Evolutionary conservation across 106 monocot species (phyloP).

Genomic region (Triglochin maritima): DNA sequence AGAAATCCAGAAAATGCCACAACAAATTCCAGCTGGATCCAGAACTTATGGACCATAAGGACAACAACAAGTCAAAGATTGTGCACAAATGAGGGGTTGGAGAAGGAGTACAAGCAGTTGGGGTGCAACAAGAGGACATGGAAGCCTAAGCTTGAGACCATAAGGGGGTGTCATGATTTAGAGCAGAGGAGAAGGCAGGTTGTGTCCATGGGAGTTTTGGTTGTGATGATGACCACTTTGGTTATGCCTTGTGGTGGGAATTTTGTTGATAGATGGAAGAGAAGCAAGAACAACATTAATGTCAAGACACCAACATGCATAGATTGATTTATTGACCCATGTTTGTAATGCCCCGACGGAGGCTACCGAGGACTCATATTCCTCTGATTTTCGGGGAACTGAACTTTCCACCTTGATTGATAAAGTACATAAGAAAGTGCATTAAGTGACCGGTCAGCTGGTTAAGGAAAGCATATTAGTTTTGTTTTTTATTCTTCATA

Average conservation of each 20-base stretch:
- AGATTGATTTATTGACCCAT: too few relatives aligned
- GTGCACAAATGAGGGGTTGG: conserved; percentile 38
- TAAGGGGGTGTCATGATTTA: conserved; percentile 12
- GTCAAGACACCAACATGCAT: not conserved
- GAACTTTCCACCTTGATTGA: too few relatives aligned
- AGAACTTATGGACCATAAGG: too few relatives aligned
- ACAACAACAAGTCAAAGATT: conserved; percentile 6
- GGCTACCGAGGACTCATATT: too few relatives aligned
- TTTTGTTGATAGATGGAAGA: not conserved
- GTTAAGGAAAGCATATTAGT: too few relatives aligned
- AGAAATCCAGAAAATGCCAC: too few relatives aligned
- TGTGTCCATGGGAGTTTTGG: not conserved
- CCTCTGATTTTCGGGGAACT: too few relatives aligned
- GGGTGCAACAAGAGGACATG: conserved; percentile 33
- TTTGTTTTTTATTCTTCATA: too few relatives aligned
- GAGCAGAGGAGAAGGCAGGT: conserved; percentile 1
- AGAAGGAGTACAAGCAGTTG: conserved; percentile 70
- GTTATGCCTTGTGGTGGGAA: not conserved
- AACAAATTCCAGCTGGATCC: too few relatives aligned
- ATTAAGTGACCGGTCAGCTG: too few relatives aligned
- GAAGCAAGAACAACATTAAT: not conserved
- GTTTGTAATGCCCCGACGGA: too few relatives aligned
- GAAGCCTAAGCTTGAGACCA: conserved; percentile 64
- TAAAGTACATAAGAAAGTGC: too few relatives aligned
- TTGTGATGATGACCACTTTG: not conserved